These are phyloP conservation scores for Fraxinus anomala DNA, from an alignment of 257 asterid genomes.

Conservation along the genomic window DNA sequence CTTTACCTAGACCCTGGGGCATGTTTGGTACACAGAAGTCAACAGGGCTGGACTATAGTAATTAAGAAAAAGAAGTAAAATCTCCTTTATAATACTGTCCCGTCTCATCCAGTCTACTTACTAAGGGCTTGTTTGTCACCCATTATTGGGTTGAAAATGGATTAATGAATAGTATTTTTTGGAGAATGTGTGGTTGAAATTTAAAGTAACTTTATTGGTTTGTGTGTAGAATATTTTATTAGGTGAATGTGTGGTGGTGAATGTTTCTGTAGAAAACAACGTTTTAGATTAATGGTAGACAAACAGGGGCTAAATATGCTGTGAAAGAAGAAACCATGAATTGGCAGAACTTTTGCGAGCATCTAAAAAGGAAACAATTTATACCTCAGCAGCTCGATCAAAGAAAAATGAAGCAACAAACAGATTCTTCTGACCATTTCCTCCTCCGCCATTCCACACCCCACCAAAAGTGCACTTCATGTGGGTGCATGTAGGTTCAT, in stretches of 20 bases:
- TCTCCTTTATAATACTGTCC: background rate
- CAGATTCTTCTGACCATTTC: slow-evolving; percentile 93
- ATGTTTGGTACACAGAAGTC: background rate
- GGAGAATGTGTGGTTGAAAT: no score
- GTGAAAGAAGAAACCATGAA: background rate
- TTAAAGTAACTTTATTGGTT: no score
- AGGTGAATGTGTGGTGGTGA: no score
- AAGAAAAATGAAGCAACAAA: slow-evolving; percentile 96
- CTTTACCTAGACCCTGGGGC: background rate
- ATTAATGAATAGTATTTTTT: no score
- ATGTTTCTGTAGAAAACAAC: no score
- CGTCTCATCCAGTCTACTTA: background rate
- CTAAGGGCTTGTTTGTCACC: no score
- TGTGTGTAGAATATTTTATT: no score
- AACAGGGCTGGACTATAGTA: background rate
- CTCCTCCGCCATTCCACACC: slow-evolving; percentile 98
- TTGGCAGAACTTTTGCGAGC: slow-evolving; percentile 16
- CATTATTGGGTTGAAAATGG: no score
- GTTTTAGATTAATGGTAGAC: no score
- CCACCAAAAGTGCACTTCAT: slow-evolving; percentile 99
- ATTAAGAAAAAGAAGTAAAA: background rate
- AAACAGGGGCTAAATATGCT: background rate
- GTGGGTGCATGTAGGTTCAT: slow-evolving; percentile 80
- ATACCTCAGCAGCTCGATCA: slow-evolving; percentile 98
- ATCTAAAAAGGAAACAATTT: slow-evolving; percentile 16